Evolutionary conservation across 2,329 filamentous ascomycete species (phyloP).

Genomic region (Pseudogymnoascus sp.): DNA sequence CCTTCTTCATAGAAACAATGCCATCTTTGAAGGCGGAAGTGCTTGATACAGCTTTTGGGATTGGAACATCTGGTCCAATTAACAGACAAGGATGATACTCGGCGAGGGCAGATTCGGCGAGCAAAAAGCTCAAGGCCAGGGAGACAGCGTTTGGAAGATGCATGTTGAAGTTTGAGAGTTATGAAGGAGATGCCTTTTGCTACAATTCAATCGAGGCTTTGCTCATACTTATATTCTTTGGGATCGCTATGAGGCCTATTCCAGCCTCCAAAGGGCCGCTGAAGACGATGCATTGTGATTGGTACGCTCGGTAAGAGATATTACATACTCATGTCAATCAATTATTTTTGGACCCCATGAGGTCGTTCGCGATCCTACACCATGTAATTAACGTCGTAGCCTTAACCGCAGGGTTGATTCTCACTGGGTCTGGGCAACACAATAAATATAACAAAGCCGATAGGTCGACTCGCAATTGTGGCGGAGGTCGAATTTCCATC

Average conservation of each 20-base stretch:
- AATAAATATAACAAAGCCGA: neutral
- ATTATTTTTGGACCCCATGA: neutral
- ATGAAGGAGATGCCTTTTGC: neutral
- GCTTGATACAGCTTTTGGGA: neutral
- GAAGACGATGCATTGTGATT: neutral
- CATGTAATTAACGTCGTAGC: neutral
- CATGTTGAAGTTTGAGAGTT: neutral
- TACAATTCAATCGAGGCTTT: neutral
- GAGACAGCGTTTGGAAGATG: neutral
- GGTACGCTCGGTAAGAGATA: neutral
- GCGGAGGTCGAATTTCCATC: neutral
- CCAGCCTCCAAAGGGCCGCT: neutral
- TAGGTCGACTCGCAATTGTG: neutral
- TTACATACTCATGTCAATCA: neutral
- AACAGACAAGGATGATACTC: neutral
- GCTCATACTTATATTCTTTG: neutral
- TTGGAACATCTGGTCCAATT: neutral
- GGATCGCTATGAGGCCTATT: neutral
- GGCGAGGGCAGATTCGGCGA: neutral
- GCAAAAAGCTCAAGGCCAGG: neutral
- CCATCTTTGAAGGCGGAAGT: neutral
- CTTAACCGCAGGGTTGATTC: neutral
- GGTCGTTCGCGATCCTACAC: neutral
- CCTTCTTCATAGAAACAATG: neutral
- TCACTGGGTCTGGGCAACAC: neutral